These are phyloP conservation scores for Rhizodiscina lignyota DNA, from an alignment of 495 filamentous ascomycete genomes.

Conservation along the genomic window DNA sequence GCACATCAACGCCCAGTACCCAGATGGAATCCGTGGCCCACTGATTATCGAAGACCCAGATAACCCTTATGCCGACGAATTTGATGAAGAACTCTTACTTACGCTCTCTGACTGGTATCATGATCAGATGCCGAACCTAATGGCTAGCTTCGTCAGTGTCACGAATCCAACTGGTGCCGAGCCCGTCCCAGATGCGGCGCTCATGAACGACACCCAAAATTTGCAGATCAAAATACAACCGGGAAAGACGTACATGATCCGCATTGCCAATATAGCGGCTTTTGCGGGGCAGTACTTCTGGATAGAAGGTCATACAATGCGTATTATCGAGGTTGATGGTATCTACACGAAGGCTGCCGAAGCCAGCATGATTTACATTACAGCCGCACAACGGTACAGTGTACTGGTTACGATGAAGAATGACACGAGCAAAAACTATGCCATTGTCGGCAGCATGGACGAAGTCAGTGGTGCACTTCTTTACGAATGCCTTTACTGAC, in stretches of 20 bases:
- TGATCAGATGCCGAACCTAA: conserved; percentile 28
- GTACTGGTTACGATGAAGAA: conserved; percentile 43
- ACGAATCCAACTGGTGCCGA: conserved; percentile 37
- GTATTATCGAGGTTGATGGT: conserved; percentile 59
- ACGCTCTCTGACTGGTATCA: conserved; percentile 51
- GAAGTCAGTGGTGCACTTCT: conserved; percentile 17
- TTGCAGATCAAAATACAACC: conserved; percentile 43
- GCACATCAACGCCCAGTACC: conserved; percentile 40
- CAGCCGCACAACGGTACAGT: conserved; percentile 55
- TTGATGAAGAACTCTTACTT: conserved; percentile 47
- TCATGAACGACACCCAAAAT: conserved; percentile 42
- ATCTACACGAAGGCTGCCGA: conserved; percentile 44
- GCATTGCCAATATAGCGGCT: conserved; percentile 49
- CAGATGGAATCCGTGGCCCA: conserved; percentile 58
- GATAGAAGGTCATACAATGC: conserved; percentile 38
- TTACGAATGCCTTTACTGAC: not conserved
- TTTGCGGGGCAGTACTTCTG: conserved; percentile 25
- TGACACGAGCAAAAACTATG: conserved; percentile 43
- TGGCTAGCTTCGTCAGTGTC: conserved; percentile 27
- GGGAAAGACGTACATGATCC: conserved; percentile 66
- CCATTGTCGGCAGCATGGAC: conserved; percentile 47
- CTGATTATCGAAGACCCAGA: conserved; percentile 54
- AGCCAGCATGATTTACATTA: conserved; percentile 40
- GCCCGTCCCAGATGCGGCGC: conserved; percentile 32
- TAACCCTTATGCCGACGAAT: conserved; percentile 40